Conservation (phyloP, 2,329 filamentous ascomycete genomes). For the Pseudopyricularia javanii region DNA sequence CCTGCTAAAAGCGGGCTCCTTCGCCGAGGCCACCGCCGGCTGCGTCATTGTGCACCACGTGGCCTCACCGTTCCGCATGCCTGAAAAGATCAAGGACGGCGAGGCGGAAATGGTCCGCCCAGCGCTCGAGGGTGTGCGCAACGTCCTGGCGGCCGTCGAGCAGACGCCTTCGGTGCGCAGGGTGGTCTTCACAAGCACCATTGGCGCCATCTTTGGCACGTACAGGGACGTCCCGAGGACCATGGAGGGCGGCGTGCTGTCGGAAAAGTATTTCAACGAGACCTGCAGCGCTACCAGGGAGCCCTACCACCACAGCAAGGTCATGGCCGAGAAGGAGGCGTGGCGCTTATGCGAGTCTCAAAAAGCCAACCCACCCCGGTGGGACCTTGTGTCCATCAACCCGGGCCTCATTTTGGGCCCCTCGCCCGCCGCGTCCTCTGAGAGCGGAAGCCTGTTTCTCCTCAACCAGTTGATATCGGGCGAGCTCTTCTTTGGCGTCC, state of each 20-base stretch:
- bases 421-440: constrained; percentile 9
- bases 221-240: constrained; percentile 11
- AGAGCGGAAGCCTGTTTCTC: constrained; percentile 14
- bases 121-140: constrained; percentile 12
- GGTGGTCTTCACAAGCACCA: constrained; percentile 13
- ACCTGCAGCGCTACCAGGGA: constrained; percentile 13
- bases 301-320: constrained; percentile 15
- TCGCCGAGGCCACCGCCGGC: constrained; percentile 14
- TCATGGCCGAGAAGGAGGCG: constrained; percentile 14
- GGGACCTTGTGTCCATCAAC: constrained; percentile 15
- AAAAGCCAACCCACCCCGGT: constrained; percentile 6
- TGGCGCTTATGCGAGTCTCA: constrained; percentile 12
- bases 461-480: constrained; percentile 14
- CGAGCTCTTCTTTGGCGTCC: constrained; percentile 11
- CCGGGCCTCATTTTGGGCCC: constrained; percentile 14
- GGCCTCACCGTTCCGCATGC: constrained; percentile 19
- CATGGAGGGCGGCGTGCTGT: constrained; percentile 8
- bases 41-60: constrained; percentile 19
- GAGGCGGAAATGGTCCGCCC: constrained; percentile 14
- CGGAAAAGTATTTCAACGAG: constrained; percentile 12
- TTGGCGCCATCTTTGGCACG: constrained; percentile 14
- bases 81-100: constrained; percentile 12
- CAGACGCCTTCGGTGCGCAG: constrained; percentile 9
- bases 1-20: constrained; percentile 14
- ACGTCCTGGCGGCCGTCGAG: constrained; percentile 12